These are phyloP conservation scores for Penicillium sp. DNA, from an alignment of 2,329 filamentous ascomycete genomes.

Conservation along the genomic window DNA sequence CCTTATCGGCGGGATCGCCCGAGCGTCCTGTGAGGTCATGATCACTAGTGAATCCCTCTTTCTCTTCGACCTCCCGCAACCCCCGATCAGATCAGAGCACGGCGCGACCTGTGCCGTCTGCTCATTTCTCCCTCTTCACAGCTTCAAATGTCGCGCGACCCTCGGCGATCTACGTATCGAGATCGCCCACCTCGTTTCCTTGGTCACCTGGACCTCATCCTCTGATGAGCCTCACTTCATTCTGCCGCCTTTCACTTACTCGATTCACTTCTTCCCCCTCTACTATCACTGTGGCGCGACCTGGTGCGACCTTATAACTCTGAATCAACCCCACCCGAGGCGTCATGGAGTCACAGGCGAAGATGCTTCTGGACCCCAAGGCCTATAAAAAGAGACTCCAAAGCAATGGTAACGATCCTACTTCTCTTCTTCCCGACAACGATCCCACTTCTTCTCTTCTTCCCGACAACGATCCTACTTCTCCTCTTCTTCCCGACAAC, in stretches of 20 bases:
- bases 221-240: constrained; percentile 6
- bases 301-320: background rate
- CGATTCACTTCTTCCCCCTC: background rate
- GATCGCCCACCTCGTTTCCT: constrained; percentile 13
- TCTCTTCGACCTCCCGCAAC: background rate
- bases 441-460: too few relatives aligned
- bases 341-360: constrained; percentile 39
- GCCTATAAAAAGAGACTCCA: constrained; percentile 36
- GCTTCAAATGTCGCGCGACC: constrained; percentile 13
- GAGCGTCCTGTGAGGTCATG: constrained; percentile 21
- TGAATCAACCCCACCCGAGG: background rate
- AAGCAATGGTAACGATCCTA: constrained; percentile 31
- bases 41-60: constrained; percentile 2
- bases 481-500: constrained; percentile 3
- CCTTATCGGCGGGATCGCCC: constrained; percentile 27
- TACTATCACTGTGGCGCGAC: background rate
- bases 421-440: too few relatives aligned
- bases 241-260: background rate
- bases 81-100: background rate
- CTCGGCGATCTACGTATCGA: constrained; percentile 12
- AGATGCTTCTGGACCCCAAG: constrained; percentile 43
- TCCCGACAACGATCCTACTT: constrained; percentile 4
- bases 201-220: constrained; percentile 7
- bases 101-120: background rate
- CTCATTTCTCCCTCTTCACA: background rate